phyloP scores from a whole-genome alignment of 345 rosid genomes.

The Heritiera fomes region DNA sequence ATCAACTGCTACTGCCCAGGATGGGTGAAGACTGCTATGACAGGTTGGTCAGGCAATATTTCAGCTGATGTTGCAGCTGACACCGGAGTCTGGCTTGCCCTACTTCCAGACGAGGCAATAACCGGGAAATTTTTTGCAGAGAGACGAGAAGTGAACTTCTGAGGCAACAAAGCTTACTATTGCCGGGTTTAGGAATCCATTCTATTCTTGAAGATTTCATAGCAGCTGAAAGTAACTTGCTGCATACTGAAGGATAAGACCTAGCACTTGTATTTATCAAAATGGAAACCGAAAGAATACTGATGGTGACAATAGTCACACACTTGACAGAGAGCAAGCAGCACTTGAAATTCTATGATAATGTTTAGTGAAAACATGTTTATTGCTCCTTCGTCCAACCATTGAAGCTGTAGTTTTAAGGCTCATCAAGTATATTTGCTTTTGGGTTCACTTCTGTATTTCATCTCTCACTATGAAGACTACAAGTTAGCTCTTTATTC shows the following conservation, averaged over 20 bases:
- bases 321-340: background rate
- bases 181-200: background rate
- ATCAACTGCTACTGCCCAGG: slow-evolving; percentile 95
- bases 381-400: background rate
- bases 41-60: slow-evolving; percentile 88
- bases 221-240: background rate
- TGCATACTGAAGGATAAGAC: background rate
- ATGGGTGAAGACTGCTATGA: slow-evolving; percentile 98
- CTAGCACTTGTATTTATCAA: background rate
- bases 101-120: slow-evolving; percentile 73
- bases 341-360: background rate
- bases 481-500: too few species aligned
- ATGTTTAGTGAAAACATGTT: background rate
- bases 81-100: slow-evolving; percentile 90
- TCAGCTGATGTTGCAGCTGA: slow-evolving; percentile 86
- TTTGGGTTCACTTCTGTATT: background rate
- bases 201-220: background rate
- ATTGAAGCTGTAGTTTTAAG: background rate
- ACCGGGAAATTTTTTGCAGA: slow-evolving; percentile 91
- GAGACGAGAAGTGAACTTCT: slow-evolving; percentile 82
- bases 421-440: background rate
- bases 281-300: background rate
- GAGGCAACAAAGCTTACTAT: slow-evolving; percentile 9
- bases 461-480: background rate
- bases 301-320: background rate